Base-by-base conservation (phyloP, 495 filamentous ascomycete species). In the Letharia lupina region DNA sequence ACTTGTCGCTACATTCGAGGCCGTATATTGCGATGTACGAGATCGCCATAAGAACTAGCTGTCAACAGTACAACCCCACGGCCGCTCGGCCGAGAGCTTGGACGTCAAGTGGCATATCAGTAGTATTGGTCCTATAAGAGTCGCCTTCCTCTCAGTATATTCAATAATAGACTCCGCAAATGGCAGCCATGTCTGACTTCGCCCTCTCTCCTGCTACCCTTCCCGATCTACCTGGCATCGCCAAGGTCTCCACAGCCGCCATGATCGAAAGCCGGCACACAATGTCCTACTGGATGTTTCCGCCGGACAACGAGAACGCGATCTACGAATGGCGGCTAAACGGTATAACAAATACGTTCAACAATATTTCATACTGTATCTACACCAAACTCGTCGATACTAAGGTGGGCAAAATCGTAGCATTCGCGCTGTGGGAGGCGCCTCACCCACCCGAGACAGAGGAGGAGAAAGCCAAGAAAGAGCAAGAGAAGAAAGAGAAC, bases 261-360 rank as follows among this genome's bases (percentile, higher is more conserved):
- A 62, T 61, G n/a, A 57, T 18, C 11, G 61, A 42, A 35, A 61
- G 41, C 33, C 47, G 37, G 13, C 28, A 58, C 1, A 57, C 65
- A 10, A 47, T 62, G 60, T 62, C 65, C 23, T 67, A 67, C 47
- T 67, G 60, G 65, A 62, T 62, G 33, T 61, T 61, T 23, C 48
- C 60, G 0, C 31, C 35, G 56, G 60, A 42, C 16, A 62, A 48
- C 50, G 41, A 62, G 48, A 57, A 41, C 56, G 66, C 39, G 37
- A 47, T 64, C 8, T 60, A 63, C 35, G 16, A 50, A 64, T 67
- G 66, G 61, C 61, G 61, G 1, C 33, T 67, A 37, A 28, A 35
- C 18, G 33, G 41, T 28, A n/a, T 58, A 11, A 40, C 37, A 12
- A 33, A 50, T 10, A 37, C 20, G 5, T 63, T 59, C 40, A 39